Evolutionary conservation across 257 asterid species (phyloP), one percentile per base, ranked within the genome.

Genomic region (Orobanche coerulescens): DNA sequence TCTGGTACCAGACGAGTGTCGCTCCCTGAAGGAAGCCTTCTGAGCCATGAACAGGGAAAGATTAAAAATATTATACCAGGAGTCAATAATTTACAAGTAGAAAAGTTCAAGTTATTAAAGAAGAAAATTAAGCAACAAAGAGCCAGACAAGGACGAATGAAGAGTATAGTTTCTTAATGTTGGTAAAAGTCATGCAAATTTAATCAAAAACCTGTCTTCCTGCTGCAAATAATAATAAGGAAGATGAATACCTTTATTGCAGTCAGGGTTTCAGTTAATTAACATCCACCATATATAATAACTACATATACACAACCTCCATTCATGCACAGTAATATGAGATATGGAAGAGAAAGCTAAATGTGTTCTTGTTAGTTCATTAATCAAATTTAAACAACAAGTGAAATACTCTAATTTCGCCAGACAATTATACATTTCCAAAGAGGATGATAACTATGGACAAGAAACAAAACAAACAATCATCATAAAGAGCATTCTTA

Each of bases 1-100:
- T 80, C 95, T 81, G 61, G 67, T 59, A 71, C 88, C 77, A 52
- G 95, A 70, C 13, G 95, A 69, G 70, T 79, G 82, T 11, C 85
- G 87, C 63, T 84, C 98, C 82, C 94, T 73, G 50, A 52, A 65
- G 52, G 94, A 74, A 36, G 77, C 76, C 81, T 85, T 90, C 93
- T 73, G 79, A 68, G 67, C 48, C 68, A 66, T 58, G 4, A 69
- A 72, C 67, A 36, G 58, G 59, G 53, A 69, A 62, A 64, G 24
- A 48, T 66, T 33, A 11, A 53, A 40, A 34, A 15, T 12, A 50
- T 16, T 14, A 58, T 18, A 7, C 26, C 54, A 47, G 8, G 54
- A 47, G 54, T 19, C 54, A 12, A 47, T 18, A 30, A 4, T n/a
- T n/a, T n/a, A n/a, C n/a, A n/a, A n/a, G n/a, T n/a, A n/a, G n/a